Percentiles rank a stretch among this genome's conserved stretches.
Evolutionary conservation across 140 eudicot species (phyloP).

Genomic region (Senecio squalidus): DNA sequence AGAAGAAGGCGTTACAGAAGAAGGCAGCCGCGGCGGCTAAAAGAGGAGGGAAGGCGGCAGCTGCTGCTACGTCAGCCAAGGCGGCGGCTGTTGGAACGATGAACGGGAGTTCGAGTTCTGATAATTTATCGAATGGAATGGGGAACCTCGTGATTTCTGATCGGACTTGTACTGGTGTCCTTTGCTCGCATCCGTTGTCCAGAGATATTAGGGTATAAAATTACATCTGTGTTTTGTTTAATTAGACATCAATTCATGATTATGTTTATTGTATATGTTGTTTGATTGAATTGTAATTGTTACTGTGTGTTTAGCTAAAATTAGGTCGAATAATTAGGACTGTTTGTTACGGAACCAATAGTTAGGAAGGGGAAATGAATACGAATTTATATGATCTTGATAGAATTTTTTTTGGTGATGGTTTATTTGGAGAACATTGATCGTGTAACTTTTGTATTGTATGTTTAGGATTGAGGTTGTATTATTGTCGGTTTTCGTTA

Average conservation of each 20-base stretch:
- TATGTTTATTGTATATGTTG: neutral
- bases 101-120: slow-evolving; percentile 22
- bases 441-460: no score
- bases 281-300: no score
- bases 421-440: no score
- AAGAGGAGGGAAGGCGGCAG: slow-evolving; percentile 82
- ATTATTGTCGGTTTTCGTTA: no score
- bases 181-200: slow-evolving; percentile 79
- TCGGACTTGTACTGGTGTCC: slow-evolving; percentile 79
- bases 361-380: no score
- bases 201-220: slow-evolving; percentile 87
- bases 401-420: no score
- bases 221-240: neutral
- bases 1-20: slow-evolving; percentile 98
- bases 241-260: neutral
- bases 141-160: slow-evolving; percentile 46
- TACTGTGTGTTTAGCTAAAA: no score
- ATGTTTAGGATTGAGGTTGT: no score
- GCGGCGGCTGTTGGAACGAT: slow-evolving; percentile 45
- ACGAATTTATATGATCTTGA: no score
- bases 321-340: no score
- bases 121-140: slow-evolving; percentile 9
- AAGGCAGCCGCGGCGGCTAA: slow-evolving; percentile 99
- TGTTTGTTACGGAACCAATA: no score
- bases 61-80: slow-evolving; percentile 57